Evolutionary conservation across 78 protist species (phyloP).

Genomic region (Emiliania huxleyi): DNA sequence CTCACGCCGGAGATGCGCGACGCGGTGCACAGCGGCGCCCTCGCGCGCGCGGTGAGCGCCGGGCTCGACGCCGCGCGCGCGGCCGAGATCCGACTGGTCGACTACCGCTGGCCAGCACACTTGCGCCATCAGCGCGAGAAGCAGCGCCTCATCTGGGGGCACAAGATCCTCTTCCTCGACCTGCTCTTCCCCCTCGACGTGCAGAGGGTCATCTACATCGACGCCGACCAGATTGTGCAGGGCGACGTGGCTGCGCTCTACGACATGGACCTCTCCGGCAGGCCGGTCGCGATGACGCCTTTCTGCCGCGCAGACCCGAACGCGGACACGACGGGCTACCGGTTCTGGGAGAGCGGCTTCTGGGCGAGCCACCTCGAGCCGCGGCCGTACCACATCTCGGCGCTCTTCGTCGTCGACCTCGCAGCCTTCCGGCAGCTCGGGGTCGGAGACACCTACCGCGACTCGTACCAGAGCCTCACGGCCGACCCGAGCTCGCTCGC

Average conservation of each 20-base stretch:
- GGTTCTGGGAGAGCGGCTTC: constrained; percentile 96
- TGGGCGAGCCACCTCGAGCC: constrained; percentile 83
- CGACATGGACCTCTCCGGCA: constrained; percentile 69
- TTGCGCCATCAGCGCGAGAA: constrained; percentile 87
- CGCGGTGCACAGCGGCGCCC: background rate
- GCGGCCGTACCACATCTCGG: constrained; percentile 3
- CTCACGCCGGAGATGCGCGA: constrained; percentile 79
- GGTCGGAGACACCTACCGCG: constrained; percentile 81
- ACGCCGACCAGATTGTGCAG: constrained; percentile 80
- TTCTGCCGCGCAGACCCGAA: constrained; percentile 73
- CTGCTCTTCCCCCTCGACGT: constrained; percentile 92
- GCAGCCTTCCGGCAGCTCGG: constrained; percentile 70
- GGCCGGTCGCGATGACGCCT: constrained; percentile 85
- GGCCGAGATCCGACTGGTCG: constrained; percentile 86
- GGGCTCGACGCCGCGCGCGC: no score
- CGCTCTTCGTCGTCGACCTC: constrained; percentile 96
- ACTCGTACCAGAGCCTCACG: constrained; percentile 76
- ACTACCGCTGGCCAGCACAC: constrained; percentile 97
- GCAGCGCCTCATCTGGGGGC: constrained; percentile 96
- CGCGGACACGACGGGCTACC: constrained; percentile 84
- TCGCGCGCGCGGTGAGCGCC: constrained; percentile 59
- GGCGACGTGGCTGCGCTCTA: constrained; percentile 89
- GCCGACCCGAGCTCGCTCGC: constrained; percentile 74
- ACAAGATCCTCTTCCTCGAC: constrained; percentile 97
- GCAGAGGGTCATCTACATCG: constrained; percentile 66